Percentiles rank a stretch among this genome's conserved stretches.
Evolutionary conservation across 2,329 filamentous ascomycete genomes (phyloP).

Genomic region (Fusarium sp.): DNA sequence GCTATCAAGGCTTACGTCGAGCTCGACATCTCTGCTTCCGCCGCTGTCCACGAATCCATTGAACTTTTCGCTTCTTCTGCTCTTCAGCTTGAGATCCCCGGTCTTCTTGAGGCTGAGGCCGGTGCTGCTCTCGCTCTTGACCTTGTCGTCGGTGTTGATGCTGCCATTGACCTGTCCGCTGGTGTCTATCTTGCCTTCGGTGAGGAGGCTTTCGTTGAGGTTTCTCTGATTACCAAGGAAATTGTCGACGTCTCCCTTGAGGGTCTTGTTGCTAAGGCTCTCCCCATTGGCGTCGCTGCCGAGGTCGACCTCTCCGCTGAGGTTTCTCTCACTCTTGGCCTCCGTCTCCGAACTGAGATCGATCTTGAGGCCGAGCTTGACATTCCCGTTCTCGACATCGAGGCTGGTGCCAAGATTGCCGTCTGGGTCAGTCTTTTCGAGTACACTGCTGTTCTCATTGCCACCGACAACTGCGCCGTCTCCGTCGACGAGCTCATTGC

Average conservation of each 20-base stretch:
- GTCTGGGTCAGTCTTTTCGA: conserved; percentile 65
- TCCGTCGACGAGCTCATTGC: conserved; percentile 35
- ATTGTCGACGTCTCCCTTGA: conserved; percentile 54
- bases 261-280: conserved; percentile 41
- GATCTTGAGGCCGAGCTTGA: conserved; percentile 50
- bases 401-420: conserved; percentile 55
- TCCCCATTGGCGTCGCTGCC: conserved; percentile 39
- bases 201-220: conserved; percentile 54
- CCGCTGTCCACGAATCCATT: conserved; percentile 60
- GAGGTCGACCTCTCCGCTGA: conserved; percentile 51
- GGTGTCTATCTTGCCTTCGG: conserved; percentile 59
- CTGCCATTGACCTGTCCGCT: conserved; percentile 60
- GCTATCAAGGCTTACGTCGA: conserved; percentile 63
- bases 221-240: conserved; percentile 54
- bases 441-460: conserved; percentile 56
- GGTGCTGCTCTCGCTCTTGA: conserved; percentile 62
- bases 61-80: conserved; percentile 57
- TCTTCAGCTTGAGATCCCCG: conserved; percentile 52
- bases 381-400: conserved; percentile 43
- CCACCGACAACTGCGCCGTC: conserved; percentile 50
- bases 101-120: conserved; percentile 49
- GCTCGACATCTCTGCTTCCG: conserved; percentile 56
- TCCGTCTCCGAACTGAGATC: conserved; percentile 61
- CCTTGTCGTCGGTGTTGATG: conserved; percentile 60
- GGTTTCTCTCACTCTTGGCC: conserved; percentile 58